phyloP scores from a whole-genome alignment of 345 rosid species.

The Eucalyptus marginata region DNA sequence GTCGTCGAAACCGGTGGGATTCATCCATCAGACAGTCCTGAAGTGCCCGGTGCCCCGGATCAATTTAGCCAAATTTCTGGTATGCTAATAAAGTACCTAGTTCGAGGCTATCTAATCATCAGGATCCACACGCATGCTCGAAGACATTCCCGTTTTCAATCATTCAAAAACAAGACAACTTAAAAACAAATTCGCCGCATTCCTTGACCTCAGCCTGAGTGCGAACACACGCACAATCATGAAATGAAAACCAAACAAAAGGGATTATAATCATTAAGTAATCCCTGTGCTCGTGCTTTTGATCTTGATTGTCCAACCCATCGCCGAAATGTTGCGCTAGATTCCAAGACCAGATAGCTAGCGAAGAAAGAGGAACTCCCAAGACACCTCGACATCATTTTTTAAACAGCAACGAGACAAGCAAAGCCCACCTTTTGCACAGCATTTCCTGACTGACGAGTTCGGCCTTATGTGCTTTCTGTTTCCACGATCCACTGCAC shows the following conservation, averaged over 20 bases:
- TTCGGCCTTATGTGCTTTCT: background rate
- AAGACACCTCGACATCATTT: background rate
- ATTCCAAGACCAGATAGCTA: background rate
- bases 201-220: background rate
- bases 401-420: background rate
- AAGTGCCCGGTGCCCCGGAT: background rate
- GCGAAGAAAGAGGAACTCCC: background rate
- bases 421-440: background rate
- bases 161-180: background rate
- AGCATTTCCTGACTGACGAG: background rate
- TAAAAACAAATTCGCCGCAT: background rate
- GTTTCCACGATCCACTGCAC: background rate
- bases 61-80: background rate
- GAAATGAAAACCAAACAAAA: background rate
- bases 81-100: background rate
- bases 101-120: background rate
- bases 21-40: background rate
- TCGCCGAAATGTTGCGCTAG: background rate
- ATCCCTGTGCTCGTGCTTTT: background rate
- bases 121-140: background rate
- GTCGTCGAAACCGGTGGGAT: background rate
- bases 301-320: background rate
- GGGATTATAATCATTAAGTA: background rate
- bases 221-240: background rate
- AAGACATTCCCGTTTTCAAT: background rate